Percentiles rank a stretch among this genome's conserved stretches.
phyloP scores from a whole-genome alignment of 2,329 filamentous ascomycete genomes.

The Cadophora luteo-olivacea region DNA sequence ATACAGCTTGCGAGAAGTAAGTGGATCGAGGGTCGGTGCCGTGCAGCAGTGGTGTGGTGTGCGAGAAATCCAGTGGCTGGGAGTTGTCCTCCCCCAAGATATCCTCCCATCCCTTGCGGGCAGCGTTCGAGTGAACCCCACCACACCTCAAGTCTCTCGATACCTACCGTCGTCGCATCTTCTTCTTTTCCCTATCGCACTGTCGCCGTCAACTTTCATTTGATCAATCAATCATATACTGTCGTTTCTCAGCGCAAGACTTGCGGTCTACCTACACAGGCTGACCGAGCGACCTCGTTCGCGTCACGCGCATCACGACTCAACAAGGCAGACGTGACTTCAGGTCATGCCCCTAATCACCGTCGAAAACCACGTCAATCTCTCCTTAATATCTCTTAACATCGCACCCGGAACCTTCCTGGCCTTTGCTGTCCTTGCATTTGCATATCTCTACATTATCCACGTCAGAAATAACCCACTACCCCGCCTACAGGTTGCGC shows the following conservation, averaged over 20 bases:
- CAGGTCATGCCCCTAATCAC: slow-evolving; percentile 42
- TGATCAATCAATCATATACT: slow-evolving; percentile 6
- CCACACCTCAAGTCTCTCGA: slow-evolving; percentile 12
- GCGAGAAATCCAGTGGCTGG: slow-evolving; percentile 28
- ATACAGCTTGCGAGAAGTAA: slow-evolving; percentile 1
- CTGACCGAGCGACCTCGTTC: slow-evolving; percentile 15
- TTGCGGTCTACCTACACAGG: slow-evolving; percentile 20
- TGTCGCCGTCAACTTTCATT: slow-evolving; percentile 10
- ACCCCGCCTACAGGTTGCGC: slow-evolving; percentile 21
- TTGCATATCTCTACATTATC: slow-evolving; percentile 42
- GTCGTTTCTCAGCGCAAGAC: slow-evolving; percentile 18
- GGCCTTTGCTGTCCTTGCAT: slow-evolving; percentile 37
- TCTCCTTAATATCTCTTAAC: slow-evolving; percentile 42
- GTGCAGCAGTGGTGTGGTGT: slow-evolving; percentile 12
- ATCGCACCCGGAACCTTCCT: slow-evolving; percentile 43
- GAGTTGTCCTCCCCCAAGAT: slow-evolving; percentile 3
- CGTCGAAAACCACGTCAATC: slow-evolving; percentile 43
- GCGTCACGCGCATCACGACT: slow-evolving; percentile 22
- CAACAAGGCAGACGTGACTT: slow-evolving; percentile 28
- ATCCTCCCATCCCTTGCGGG: background rate
- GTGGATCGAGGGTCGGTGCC: slow-evolving; percentile 12
- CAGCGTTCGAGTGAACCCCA: slow-evolving; percentile 13
- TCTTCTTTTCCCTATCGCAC: slow-evolving; percentile 4
- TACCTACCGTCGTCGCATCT: slow-evolving; percentile 3
- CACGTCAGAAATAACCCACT: slow-evolving; percentile 38